Evolutionary conservation across 495 filamentous ascomycete species (phyloP).

Genomic region (Bombardia bombarda): DNA sequence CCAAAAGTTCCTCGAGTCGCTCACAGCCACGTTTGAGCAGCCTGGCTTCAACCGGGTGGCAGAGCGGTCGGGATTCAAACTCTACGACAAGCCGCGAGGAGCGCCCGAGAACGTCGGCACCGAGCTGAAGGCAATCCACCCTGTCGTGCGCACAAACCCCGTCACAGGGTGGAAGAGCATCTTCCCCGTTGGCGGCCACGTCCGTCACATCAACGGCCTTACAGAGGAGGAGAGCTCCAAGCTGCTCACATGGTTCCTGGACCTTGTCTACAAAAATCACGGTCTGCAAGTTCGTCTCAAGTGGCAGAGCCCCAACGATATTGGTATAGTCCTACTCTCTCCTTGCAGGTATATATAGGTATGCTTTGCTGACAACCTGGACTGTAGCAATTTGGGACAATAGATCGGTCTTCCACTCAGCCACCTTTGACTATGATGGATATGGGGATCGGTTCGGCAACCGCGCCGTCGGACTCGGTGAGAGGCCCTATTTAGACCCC

Average conservation of each 20-base stretch:
- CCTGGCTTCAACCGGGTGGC: constrained; percentile 49
- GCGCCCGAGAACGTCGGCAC: constrained; percentile 56
- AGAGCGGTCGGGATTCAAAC: constrained; percentile 40
- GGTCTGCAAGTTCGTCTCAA: constrained; percentile 63
- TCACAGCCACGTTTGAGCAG: constrained; percentile 59
- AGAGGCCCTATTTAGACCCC: constrained; percentile 57
- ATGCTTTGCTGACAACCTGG: background rate
- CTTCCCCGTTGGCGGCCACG: constrained; percentile 56
- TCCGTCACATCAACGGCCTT: constrained; percentile 57
- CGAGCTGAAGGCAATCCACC: constrained; percentile 54
- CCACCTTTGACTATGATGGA: constrained; percentile 56
- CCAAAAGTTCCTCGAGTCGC: constrained; percentile 56
- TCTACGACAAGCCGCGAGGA: constrained; percentile 52
- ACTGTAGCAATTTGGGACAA: constrained; percentile 69
- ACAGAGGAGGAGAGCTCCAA: constrained; percentile 51
- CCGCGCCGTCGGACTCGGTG: constrained; percentile 54
- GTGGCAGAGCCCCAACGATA: constrained; percentile 53
- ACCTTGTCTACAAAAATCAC: constrained; percentile 61
- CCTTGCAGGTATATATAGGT: background rate
- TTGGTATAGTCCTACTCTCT: constrained; percentile 29
- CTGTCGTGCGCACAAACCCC: constrained; percentile 68
- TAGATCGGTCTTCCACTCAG: constrained; percentile 56
- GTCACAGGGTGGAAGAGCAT: constrained; percentile 72
- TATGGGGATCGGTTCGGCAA: constrained; percentile 55
- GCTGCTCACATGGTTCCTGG: constrained; percentile 50